phyloP scores from a whole-genome alignment of 2,329 filamentous ascomycete species.

The Bipolaris victoriae region DNA sequence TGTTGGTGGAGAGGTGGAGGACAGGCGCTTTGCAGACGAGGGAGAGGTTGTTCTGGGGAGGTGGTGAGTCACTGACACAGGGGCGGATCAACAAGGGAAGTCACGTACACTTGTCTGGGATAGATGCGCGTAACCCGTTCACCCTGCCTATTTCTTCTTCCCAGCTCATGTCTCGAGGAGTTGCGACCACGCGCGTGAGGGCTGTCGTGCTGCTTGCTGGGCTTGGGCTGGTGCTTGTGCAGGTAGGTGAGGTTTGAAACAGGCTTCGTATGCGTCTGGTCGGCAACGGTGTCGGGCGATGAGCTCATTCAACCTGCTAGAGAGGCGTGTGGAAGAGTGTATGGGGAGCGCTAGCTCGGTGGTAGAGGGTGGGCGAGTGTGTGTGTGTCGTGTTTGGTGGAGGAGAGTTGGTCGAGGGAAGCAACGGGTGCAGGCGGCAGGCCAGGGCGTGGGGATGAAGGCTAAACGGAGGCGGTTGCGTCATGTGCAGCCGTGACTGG shows the following conservation, averaged over 20 bases:
- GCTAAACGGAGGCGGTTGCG: conserved; percentile 32
- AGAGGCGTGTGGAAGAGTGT: conserved; percentile 8
- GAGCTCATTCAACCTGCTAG: conserved; percentile 48
- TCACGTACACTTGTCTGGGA: conserved; percentile 48
- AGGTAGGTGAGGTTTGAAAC: conserved; percentile 45
- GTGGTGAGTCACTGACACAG: not conserved
- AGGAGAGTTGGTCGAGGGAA: conserved; percentile 11
- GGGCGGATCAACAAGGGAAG: conserved; percentile 1
- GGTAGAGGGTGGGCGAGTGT: conserved; percentile 4
- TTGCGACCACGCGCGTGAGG: conserved; percentile 46
- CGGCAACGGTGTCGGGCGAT: conserved; percentile 43
- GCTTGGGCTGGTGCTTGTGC: conserved; percentile 45
- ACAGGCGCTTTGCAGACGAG: conserved; percentile 42
- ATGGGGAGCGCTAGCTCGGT: conserved; percentile 17
- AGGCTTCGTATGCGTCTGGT: conserved; percentile 38
- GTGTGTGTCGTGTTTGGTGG: conserved; percentile 1
- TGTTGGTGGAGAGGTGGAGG: conserved; percentile 42
- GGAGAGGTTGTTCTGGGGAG: conserved; percentile 47
- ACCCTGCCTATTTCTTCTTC: conserved; percentile 49
- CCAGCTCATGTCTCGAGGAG: conserved; percentile 50
- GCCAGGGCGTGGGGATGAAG: conserved; percentile 22
- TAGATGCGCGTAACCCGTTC: conserved; percentile 50
- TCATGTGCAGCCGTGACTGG: conserved; percentile 32
- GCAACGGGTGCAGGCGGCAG: conserved; percentile 26
- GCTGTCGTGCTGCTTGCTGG: conserved; percentile 44